These are phyloP conservation scores for Aspergillus jensenii DNA, from an alignment of 2,329 filamentous ascomycete genomes.

Conservation along the genomic window DNA sequence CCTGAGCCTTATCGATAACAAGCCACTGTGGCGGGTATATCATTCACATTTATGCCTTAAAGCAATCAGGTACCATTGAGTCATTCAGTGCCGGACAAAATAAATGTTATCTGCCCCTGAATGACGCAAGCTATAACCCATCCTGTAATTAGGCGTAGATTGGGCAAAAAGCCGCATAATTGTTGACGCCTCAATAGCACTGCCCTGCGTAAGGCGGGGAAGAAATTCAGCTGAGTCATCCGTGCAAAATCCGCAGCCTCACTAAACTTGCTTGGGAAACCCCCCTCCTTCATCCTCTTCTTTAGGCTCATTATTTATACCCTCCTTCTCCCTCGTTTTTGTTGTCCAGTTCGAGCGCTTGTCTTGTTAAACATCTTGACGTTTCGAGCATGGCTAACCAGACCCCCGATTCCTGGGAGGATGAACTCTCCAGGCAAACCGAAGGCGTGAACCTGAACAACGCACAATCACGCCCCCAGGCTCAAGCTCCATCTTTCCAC, in stretches of 20 bases:
- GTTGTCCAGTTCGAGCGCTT: slow-evolving; percentile 22
- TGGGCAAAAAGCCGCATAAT: slow-evolving; percentile 11
- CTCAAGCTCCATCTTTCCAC: slow-evolving; percentile 58
- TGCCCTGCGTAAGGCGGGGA: slow-evolving; percentile 14
- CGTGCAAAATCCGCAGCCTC: slow-evolving; percentile 26
- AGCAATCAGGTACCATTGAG: background rate
- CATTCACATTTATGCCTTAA: background rate
- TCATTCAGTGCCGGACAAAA: background rate
- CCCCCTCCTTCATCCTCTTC: slow-evolving; percentile 26
- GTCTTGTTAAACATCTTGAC: slow-evolving; percentile 20
- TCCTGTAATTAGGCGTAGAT: background rate
- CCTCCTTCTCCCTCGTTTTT: slow-evolving; percentile 12
- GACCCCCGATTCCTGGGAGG: slow-evolving; percentile 87
- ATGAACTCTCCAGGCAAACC: slow-evolving; percentile 77
- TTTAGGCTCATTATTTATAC: slow-evolving; percentile 8
- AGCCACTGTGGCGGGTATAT: slow-evolving; percentile 15
- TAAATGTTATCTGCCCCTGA: background rate
- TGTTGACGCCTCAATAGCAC: slow-evolving; percentile 13
- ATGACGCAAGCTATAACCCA: background rate
- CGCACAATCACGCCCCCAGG: slow-evolving; percentile 48
- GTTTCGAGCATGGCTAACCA: slow-evolving; percentile 69
- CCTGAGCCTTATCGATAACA: slow-evolving; percentile 26
- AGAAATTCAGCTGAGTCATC: slow-evolving; percentile 28
- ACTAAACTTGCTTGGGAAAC: slow-evolving; percentile 8
- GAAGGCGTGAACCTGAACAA: slow-evolving; percentile 76